phyloP scores from a whole-genome alignment of 192 early-diverging fungal genomes.

The Polychytrium aggregatum region DNA sequence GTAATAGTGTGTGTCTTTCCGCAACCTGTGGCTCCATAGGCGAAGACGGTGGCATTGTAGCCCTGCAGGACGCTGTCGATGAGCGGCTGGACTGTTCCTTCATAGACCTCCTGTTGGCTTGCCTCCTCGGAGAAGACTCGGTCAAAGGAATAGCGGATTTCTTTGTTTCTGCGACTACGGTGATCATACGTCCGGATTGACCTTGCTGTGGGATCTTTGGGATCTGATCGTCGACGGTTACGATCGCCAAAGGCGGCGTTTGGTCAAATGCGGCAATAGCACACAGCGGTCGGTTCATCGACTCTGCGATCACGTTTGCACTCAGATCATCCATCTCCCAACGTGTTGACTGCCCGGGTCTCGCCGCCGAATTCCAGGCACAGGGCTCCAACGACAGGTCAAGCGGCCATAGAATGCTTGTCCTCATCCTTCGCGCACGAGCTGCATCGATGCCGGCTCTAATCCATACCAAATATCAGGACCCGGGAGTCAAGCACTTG shows the following conservation, averaged over 20 bases:
- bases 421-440: too few relatives aligned
- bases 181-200: constrained; percentile 8
- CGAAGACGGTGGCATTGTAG: constrained; percentile 85
- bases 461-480: constrained; percentile 9
- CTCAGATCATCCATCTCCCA: too few relatives aligned
- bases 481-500: constrained; percentile 10
- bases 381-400: neutral
- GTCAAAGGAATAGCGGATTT: constrained; percentile 70
- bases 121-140: constrained; percentile 59
- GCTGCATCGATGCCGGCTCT: too few relatives aligned
- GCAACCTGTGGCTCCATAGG: constrained; percentile 66
- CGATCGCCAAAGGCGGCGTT: neutral
- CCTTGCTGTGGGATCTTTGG: constrained; percentile 3
- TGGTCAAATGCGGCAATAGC: too few relatives aligned
- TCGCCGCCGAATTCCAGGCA: neutral
- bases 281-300: too few relatives aligned
- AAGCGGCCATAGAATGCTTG: neutral
- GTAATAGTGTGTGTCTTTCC: constrained; percentile 84
- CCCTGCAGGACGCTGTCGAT: constrained; percentile 62
- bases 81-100: constrained; percentile 56
- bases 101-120: constrained; percentile 58
- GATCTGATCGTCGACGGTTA: constrained; percentile 1
- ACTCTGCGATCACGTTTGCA: too few relatives aligned
- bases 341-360: too few relatives aligned
- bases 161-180: constrained; percentile 16